Percentiles rank a stretch among this genome's conserved stretches.
These are phyloP conservation scores for Vitis rotundifolia DNA, from an alignment of 164 flowering plant species.

Conservation along the genomic window DNA sequence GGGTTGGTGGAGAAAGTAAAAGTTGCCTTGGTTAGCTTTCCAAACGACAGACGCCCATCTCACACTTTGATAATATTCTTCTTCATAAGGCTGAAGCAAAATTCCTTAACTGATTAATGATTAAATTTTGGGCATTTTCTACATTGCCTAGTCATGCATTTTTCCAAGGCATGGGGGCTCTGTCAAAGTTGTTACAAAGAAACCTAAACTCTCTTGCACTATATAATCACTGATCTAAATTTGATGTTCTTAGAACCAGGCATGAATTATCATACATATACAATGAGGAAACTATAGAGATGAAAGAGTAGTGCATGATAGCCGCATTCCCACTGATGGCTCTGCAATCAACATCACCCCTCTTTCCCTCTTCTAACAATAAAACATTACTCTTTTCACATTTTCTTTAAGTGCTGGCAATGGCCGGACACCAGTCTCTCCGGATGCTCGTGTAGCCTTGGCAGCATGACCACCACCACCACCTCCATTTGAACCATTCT, in stretches of 20 bases:
- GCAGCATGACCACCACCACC: constrained; percentile 25
- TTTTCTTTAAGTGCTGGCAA: constrained; percentile 90
- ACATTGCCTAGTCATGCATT: too few relatives aligned
- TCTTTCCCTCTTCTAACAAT: constrained; percentile 44
- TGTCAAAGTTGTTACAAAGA: too few relatives aligned
- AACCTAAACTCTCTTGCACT: not conserved
- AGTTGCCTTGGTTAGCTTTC: too few relatives aligned
- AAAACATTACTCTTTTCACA: constrained; percentile 93
- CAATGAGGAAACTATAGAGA: not conserved
- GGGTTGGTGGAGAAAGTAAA: too few relatives aligned
- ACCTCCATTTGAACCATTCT: constrained; percentile 39
- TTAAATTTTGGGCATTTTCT: too few relatives aligned
- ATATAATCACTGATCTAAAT: constrained; percentile 1
- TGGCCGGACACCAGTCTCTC: constrained; percentile 59
- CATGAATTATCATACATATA: constrained; percentile 11
- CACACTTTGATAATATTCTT: too few relatives aligned
- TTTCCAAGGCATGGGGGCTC: too few relatives aligned
- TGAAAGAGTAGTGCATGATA: not conserved
- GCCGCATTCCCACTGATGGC: not conserved
- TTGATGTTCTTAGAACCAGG: not conserved
- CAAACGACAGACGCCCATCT: too few relatives aligned
- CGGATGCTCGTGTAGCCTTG: constrained; percentile 30
- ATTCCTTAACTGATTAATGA: too few relatives aligned
- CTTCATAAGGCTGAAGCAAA: too few relatives aligned
- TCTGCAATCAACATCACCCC: constrained; percentile 1